Percentiles rank a stretch among this genome's conserved stretches.
Conservation (phyloP, 805 yeast genomes). For the Danielozyma ontarioensis region DNA sequence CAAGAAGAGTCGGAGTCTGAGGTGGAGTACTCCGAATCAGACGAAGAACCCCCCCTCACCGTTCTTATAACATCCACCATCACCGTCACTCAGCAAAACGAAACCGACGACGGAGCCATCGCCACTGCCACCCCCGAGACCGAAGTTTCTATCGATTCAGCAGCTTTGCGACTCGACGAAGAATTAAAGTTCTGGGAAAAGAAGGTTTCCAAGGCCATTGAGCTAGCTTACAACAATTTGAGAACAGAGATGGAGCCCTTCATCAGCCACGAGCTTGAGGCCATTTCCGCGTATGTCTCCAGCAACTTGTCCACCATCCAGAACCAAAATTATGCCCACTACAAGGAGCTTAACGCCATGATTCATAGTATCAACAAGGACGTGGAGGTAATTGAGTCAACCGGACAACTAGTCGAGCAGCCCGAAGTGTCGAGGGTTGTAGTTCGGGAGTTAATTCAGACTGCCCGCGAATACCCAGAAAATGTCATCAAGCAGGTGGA, state of each 20-base stretch:
- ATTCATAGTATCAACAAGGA: constrained; percentile 31
- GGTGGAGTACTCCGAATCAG: neutral
- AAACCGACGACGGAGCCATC: neutral
- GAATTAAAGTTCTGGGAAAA: constrained; percentile 28
- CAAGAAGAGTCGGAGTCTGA: neutral
- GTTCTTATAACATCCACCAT: constrained; percentile 20
- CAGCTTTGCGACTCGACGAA: constrained; percentile 18
- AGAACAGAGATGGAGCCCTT: constrained; percentile 26
- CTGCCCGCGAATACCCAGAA: constrained; percentile 19
- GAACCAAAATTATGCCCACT: constrained; percentile 20
- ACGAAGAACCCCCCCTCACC: constrained; percentile 12
- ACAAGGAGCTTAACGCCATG: constrained; percentile 24
- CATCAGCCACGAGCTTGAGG: constrained; percentile 18
- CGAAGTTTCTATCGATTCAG: neutral
- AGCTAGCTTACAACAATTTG: constrained; percentile 28
- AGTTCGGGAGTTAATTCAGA: constrained; percentile 29
- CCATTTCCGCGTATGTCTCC: constrained; percentile 19
- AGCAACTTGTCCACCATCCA: constrained; percentile 24
- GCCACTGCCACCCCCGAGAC: neutral
- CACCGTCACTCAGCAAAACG: constrained; percentile 3
- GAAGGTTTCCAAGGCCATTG: constrained; percentile 29
- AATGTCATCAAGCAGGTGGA: constrained; percentile 18
- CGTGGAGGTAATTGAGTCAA: constrained; percentile 21
- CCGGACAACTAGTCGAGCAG: constrained; percentile 8
- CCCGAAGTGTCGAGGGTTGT: constrained; percentile 26